Evolutionary conservation across 2,329 filamentous ascomycete species (phyloP).

Genomic region (Hymenotorrendiella dingleyae): DNA sequence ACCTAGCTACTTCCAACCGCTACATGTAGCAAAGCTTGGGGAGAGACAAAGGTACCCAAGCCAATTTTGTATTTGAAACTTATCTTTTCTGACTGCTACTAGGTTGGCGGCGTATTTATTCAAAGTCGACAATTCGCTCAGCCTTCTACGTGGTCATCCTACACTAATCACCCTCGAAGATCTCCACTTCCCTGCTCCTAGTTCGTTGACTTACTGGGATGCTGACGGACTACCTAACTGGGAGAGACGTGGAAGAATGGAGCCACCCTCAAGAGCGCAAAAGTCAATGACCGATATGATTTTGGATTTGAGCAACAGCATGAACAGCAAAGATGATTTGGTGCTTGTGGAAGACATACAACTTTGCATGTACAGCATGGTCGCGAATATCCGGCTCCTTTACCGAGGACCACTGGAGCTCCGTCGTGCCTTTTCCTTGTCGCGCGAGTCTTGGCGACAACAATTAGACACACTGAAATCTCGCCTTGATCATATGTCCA

Average conservation of each 20-base stretch:
- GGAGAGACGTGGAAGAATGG: slow-evolving; percentile 30
- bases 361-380: slow-evolving; percentile 21
- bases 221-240: slow-evolving; percentile 34
- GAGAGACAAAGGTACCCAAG: slow-evolving; percentile 33
- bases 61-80: no score
- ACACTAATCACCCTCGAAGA: slow-evolving; percentile 33
- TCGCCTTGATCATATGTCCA: slow-evolving; percentile 13
- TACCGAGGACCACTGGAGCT: slow-evolving; percentile 2
- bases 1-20: slow-evolving; percentile 35
- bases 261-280: slow-evolving; percentile 30
- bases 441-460: slow-evolving; percentile 14
- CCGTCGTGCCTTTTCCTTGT: slow-evolving; percentile 8
- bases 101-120: slow-evolving; percentile 33
- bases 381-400: slow-evolving; percentile 17
- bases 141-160: slow-evolving; percentile 30
- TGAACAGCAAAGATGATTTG: slow-evolving; percentile 1
- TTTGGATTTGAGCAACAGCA: slow-evolving; percentile 5
- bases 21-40: slow-evolving; percentile 29
- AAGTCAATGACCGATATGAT: slow-evolving; percentile 16
- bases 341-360: slow-evolving; percentile 25
- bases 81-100: neutral
- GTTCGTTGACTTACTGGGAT: slow-evolving; percentile 34
- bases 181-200: slow-evolving; percentile 32
- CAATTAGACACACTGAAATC: slow-evolving; percentile 18
- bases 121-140: slow-evolving; percentile 37